A percentile compares a stretch with the other conserved stretches of the same genome.
These are phyloP conservation scores for Phascolomyces articulosus DNA, from an alignment of 371 early-diverging fungal genomes.

Conservation along the genomic window DNA sequence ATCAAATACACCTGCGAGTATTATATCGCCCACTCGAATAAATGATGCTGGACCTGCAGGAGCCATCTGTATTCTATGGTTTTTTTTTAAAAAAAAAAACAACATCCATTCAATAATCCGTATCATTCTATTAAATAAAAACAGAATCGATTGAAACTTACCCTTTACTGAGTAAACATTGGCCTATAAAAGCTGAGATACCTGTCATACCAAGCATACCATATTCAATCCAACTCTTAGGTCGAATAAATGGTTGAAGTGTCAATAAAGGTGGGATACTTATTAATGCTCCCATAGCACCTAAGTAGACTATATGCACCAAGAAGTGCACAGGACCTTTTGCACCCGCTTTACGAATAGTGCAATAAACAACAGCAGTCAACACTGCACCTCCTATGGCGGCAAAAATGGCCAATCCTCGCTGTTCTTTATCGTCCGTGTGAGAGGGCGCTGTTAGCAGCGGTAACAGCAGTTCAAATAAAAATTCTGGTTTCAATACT, in stretches of 20 bases:
- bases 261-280: constrained; percentile 29
- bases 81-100: too few relatives aligned
- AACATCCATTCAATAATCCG: too few relatives aligned
- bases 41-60: constrained; percentile 72
- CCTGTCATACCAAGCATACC: constrained; percentile 50
- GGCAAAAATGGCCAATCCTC: constrained; percentile 37
- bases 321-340: constrained; percentile 61
- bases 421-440: constrained; percentile 2
- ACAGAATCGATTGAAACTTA: too few relatives aligned
- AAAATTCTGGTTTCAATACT: constrained; percentile 63
- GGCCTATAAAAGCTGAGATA: constrained; percentile 72
- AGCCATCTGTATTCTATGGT: constrained; percentile 70
- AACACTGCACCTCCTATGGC: constrained; percentile 62
- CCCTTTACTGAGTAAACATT: constrained; percentile 44
- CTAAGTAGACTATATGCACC: constrained; percentile 80
- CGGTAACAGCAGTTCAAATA: constrained; percentile 55
- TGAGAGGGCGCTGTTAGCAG: constrained; percentile 32
- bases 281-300: constrained; percentile 55
- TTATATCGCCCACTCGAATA: constrained; percentile 77
- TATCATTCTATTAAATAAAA: background rate
- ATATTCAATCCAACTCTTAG: constrained; percentile 30
- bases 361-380: constrained; percentile 67
- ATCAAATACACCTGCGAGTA: constrained; percentile 80
- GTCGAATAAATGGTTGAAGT: constrained; percentile 31
- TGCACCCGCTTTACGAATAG: constrained; percentile 76